Conservation (phyloP, 352 stramenopile species). For the Globisporangium paroecandrum region DNA sequence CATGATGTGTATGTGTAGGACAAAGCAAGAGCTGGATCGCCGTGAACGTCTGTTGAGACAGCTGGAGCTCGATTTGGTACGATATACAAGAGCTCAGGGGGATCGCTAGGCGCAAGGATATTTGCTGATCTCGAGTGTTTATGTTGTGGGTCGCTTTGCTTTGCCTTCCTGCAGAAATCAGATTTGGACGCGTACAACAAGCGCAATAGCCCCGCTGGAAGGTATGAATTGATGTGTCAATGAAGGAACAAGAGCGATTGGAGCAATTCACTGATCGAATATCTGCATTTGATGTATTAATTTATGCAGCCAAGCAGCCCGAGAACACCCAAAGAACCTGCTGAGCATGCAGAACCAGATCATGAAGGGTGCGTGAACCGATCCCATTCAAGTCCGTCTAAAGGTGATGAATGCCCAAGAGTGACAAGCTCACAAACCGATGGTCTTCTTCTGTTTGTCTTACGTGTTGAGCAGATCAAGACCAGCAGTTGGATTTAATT, state of each 20-base stretch:
- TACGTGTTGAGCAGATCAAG: constrained; percentile 51
- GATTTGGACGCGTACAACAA: constrained; percentile 81
- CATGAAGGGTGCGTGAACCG: constrained; percentile 58
- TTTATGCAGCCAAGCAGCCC: constrained; percentile 20
- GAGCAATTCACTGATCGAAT: constrained; percentile 1
- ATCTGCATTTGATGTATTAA: not conserved
- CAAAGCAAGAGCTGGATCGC: constrained; percentile 65
- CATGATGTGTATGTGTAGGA: constrained; percentile 27
- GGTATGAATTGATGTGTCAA: not conserved
- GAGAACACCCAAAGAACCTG: constrained; percentile 47
- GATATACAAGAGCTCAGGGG: not conserved
- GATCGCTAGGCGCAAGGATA: not conserved
- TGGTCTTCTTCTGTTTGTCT: not conserved
- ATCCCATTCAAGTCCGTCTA: no score
- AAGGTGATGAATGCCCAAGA: not conserved
- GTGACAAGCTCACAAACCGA: not conserved
- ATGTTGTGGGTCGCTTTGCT: constrained; percentile 1
- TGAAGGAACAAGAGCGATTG: not conserved
- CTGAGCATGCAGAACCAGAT: constrained; percentile 88
- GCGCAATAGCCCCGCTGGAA: constrained; percentile 23
- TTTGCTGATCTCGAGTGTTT: not conserved
- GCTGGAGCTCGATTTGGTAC: constrained; percentile 59
- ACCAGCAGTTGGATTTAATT: constrained; percentile 83
- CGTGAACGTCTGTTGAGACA: constrained; percentile 61
- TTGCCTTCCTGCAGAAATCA: constrained; percentile 35